Base-by-base conservation (phyloP, 495 filamentous ascomycete genomes). In the Gamarada debralockiae region DNA sequence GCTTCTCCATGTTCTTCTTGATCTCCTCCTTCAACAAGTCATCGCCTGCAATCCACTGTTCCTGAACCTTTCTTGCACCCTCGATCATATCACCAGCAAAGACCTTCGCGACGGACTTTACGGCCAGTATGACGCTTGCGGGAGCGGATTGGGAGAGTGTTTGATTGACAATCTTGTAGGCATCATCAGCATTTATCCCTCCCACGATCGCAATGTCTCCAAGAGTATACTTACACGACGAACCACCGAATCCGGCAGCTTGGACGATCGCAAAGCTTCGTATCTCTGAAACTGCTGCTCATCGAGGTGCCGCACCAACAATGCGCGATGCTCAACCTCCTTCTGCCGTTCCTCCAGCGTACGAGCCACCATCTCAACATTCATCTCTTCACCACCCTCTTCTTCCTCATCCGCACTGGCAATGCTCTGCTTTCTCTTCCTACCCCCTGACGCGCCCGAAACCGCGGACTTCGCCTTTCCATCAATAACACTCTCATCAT, bases 101-200 rank as follows among this genome's bases (percentile, higher is more conserved):
- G 53, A 90, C 77, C 66, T 96, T 96, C 27, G 86, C 84, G 49
- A 87, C 89, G 2, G 85, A 82, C 44, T 86, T 87, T 60, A 95
- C 84, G 21, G 85, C 87, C 18, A 84, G 84, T 34, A 92, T 83
- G 23, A 95, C 85, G 44, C 79, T 84, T 13, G 80, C 76, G 3
- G 89, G 85, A 3, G 92, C 89, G 17, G 89, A 93, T 67, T 96
- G 91, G 1, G 87, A 90, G 12, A 95, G 83, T 36, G 89, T 90
- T 57, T 91, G 88, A 59, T 96, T 96, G 65, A 89, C 81, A 56
- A 90, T 84, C 72, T 89, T n/a, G n/a, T n/a, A 34, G 9, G 10
- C 25, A n/a, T n/a, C 14, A n/a, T 34, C 29, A 34, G 29, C n/a
- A 33, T 17, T 1, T 14, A 43, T 15, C 44, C 2, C n/a, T 14